A percentile compares a stretch with the other conserved stretches of the same genome.
These are phyloP conservation scores for Zoysia pacifica DNA, from an alignment of 176 grass and related monocot species.

Conservation along the genomic window DNA sequence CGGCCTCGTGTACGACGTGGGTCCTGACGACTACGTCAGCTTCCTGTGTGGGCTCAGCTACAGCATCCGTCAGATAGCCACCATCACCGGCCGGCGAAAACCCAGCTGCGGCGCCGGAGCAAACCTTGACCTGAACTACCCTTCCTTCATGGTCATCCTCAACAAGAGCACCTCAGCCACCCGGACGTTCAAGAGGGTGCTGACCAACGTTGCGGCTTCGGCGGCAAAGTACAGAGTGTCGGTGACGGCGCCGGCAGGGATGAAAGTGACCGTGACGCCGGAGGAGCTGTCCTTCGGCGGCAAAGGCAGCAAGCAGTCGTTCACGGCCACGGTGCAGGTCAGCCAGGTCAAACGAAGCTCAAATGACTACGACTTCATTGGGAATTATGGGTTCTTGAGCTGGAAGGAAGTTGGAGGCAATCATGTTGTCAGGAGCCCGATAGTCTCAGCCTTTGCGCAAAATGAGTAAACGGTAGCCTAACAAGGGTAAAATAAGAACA, in stretches of 20 bases:
- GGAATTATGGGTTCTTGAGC: constrained; percentile 74
- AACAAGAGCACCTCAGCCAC: constrained; percentile 44
- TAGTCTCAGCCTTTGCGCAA: constrained; percentile 67
- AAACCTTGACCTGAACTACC: constrained; percentile 69
- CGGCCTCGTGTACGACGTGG: constrained; percentile 63
- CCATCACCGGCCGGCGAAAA: constrained; percentile 44
- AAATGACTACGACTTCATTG: constrained; percentile 38
- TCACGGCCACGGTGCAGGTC: constrained; percentile 55
- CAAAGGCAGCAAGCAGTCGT: constrained; percentile 59
- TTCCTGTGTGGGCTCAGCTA: constrained; percentile 66
- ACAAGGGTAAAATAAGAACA: constrained; percentile 17
- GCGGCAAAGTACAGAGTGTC: constrained; percentile 42
- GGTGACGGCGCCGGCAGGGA: constrained; percentile 40
- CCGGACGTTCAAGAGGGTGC: constrained; percentile 54
- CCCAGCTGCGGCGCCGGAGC: constrained; percentile 38
- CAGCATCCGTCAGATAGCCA: constrained; percentile 43
- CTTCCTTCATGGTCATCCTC: constrained; percentile 72
- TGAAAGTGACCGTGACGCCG: constrained; percentile 63
- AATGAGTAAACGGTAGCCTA: constrained; percentile 12
- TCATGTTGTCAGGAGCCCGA: constrained; percentile 68
- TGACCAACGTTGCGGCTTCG: constrained; percentile 47
- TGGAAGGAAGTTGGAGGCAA: constrained; percentile 78
- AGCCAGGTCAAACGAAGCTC: constrained; percentile 39
- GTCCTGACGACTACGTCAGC: constrained; percentile 55
- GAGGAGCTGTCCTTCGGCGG: constrained; percentile 45